Base-by-base conservation (phyloP, 2,329 filamentous ascomycete species). In the Pseudogymnoascus sp. region DNA sequence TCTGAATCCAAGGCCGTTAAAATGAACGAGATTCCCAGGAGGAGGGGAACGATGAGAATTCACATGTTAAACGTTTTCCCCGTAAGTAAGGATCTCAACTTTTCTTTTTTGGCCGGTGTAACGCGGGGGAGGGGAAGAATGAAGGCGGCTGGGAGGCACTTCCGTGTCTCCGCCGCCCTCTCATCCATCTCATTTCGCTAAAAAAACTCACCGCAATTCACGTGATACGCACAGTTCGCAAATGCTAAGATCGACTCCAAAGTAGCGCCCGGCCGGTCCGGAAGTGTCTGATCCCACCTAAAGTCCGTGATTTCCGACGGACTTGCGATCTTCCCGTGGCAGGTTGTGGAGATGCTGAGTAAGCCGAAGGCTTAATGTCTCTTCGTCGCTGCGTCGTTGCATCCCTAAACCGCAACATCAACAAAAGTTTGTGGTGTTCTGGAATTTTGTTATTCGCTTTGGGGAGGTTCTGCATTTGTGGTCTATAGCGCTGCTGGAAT, bases 271-370 rank as follows among this genome's bases (percentile, higher is more conserved):
- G 47, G 25, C 47, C 25, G 47, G 47, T 56, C 47, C 47, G 47
- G 47, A 56, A 18, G n/a, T 7, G 25, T 5, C 47, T 25, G 25
- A 31, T 33, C 23, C 8, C 42, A 25, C 44, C 47, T 12, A 10
- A 18, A 53, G 47, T 5, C 25, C 10, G 25, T 33, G 28, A 31
- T 31, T 23, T 31, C 25, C 25, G 28, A 18, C 47, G 47, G 47
- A 33, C 47, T 56, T 56, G 47, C n/a, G 47, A 56, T 56, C 47
- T 56, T 56, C 47, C 47, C 47, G 47, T 56, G 47, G n/a, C 47
- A 56, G 25, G 47, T 53, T 53, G 47, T 56, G 47, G 47, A 12
- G 25, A 18, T 33, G 47, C 47, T 56, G 47, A 56, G 47, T 56
- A n/a, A 56, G 47, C 44, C 4, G 12, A 33, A 33, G 47, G 47